Evolutionary conservation across 345 rosid species (phyloP).

Genomic region (Melaleuca quinquenervia): DNA sequence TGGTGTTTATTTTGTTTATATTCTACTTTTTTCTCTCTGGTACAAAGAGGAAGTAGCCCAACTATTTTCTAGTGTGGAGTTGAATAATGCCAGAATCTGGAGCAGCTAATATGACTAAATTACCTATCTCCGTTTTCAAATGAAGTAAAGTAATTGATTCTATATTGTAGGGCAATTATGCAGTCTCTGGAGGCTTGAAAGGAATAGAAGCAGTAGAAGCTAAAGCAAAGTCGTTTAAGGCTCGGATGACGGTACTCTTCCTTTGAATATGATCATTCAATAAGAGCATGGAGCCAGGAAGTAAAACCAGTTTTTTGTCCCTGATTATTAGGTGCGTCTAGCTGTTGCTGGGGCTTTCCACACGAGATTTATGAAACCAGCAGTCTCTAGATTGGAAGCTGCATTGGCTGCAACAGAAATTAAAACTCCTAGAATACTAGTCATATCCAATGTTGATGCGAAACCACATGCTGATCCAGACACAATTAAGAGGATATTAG

Average conservation of each 20-base stretch:
- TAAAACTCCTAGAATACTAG: conserved; percentile 79
- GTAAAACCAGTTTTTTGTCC: not conserved
- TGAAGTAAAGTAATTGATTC: not conserved
- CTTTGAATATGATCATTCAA: not conserved
- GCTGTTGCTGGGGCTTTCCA: conserved; percentile 98
- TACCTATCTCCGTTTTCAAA: not conserved
- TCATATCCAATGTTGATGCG: conserved; percentile 93
- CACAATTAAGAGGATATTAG: conserved; percentile 78
- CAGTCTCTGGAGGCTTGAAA: conserved; percentile 89
- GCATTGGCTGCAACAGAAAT: conserved; percentile 73
- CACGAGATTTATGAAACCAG: conserved; percentile 97
- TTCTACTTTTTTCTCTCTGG: not conserved
- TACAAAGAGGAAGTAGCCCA: not conserved
- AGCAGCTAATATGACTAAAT: not conserved
- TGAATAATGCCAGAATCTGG: not conserved
- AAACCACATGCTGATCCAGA: conserved; percentile 89
- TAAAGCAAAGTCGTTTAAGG: conserved; percentile 91
- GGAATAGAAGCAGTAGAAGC: conserved; percentile 94
- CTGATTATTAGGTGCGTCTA: conserved; percentile 61
- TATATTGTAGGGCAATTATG: conserved; percentile 74
- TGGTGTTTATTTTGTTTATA: not conserved
- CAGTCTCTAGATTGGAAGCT: conserved; percentile 88
- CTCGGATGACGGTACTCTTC: conserved; percentile 71
- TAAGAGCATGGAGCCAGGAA: not conserved
- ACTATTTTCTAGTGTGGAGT: not conserved